Conservation (phyloP, 192 early-diverging fungal species). For the Backusella parvicylindrica region DNA sequence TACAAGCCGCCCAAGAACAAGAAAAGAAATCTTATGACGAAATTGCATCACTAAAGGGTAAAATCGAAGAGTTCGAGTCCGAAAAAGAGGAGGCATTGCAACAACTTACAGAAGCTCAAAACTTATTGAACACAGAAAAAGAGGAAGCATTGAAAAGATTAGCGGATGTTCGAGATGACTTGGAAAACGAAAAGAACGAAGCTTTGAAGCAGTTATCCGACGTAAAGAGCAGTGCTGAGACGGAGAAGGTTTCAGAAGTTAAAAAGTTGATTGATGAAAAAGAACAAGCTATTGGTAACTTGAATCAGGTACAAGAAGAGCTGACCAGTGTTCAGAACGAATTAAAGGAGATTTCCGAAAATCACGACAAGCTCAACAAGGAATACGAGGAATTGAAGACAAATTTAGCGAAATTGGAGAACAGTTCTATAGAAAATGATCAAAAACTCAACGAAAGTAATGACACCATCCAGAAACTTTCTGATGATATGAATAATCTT, state of each 20-base stretch:
- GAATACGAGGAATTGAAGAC: neutral
- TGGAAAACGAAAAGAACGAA: conserved; percentile 8
- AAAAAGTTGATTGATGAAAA: neutral
- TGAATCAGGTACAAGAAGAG: neutral
- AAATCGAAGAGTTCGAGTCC: neutral
- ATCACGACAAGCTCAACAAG: neutral
- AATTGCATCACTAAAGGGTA: neutral
- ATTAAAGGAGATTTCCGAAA: neutral
- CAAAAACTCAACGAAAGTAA: neutral
- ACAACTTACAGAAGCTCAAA: neutral
- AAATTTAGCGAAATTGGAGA: neutral
- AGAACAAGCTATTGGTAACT: neutral
- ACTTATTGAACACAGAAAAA: neutral
- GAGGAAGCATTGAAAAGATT: neutral
- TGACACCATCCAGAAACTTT: neutral
- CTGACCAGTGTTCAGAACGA: neutral
- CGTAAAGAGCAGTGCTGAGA: neutral
- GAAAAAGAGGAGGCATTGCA: neutral
- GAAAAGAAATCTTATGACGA: neutral
- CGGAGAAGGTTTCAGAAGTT: neutral
- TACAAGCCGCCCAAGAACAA: neutral
- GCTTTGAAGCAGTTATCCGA: neutral
- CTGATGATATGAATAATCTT: neutral
- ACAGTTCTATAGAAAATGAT: neutral
- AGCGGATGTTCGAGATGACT: neutral